Percentiles rank a stretch among this genome's conserved stretches.
These are phyloP conservation scores for Collariella sp. DNA, from an alignment of 495 filamentous ascomycete species.

Conservation along the genomic window DNA sequence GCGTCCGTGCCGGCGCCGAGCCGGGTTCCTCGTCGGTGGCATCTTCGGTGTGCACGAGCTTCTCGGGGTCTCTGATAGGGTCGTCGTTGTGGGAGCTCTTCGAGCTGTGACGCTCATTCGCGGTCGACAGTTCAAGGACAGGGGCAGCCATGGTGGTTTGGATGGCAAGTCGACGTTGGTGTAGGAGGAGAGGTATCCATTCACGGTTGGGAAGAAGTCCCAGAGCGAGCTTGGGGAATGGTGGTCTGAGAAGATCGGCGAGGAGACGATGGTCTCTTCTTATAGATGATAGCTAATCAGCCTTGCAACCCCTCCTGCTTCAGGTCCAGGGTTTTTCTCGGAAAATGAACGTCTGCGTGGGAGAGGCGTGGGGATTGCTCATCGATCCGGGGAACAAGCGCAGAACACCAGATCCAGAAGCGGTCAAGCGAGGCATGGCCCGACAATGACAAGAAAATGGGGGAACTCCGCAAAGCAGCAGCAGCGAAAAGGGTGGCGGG, in stretches of 20 bases:
- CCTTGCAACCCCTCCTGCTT: background rate
- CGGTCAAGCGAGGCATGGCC: background rate
- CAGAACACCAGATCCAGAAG: background rate
- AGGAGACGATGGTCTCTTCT: background rate
- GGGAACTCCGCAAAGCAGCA: background rate
- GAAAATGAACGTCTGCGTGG: background rate
- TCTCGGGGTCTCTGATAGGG: background rate
- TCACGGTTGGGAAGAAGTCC: background rate
- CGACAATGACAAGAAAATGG: background rate
- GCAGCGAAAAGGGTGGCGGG: background rate
- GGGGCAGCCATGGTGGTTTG: background rate
- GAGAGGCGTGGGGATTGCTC: background rate
- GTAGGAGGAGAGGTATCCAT: background rate
- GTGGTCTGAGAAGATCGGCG: background rate
- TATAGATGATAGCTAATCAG: background rate
- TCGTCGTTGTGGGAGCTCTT: background rate
- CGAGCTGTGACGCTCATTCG: background rate
- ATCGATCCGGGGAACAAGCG: background rate
- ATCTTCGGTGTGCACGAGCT: background rate
- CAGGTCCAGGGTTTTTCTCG: background rate
- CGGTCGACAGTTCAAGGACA: background rate
- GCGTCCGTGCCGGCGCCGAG: background rate
- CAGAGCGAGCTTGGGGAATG: background rate
- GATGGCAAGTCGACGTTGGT: background rate
- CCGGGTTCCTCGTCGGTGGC: slow-evolving; percentile 13